Evolutionary conservation across 495 filamentous ascomycete species (phyloP).

Genomic region (Lasiosphaeria ovina): DNA sequence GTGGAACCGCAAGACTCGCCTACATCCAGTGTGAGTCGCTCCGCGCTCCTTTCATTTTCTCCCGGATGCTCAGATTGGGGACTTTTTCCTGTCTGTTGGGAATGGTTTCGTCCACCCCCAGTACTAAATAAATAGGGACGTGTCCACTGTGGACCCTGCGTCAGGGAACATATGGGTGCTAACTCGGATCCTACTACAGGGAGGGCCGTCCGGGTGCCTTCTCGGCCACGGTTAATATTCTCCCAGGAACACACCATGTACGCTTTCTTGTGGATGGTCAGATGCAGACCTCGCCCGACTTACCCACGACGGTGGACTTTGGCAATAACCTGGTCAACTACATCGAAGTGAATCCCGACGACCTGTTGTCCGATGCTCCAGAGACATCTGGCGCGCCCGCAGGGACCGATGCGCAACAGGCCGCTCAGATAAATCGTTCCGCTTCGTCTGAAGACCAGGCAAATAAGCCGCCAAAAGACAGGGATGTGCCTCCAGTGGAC

Average conservation of each 20-base stretch:
- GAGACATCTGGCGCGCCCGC: constrained; percentile 15
- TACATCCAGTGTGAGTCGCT: constrained; percentile 74
- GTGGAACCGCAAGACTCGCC: constrained; percentile 87
- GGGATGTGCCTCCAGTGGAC: constrained; percentile 42
- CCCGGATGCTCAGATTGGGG: too few species aligned
- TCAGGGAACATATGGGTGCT: constrained; percentile 7
- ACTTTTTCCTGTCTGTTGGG: too few species aligned
- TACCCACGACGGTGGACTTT: constrained; percentile 94
- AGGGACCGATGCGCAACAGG: constrained; percentile 29
- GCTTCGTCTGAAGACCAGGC: constrained; percentile 34
- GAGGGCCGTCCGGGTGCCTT: constrained; percentile 58
- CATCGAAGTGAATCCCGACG: constrained; percentile 84
- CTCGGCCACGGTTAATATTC: constrained; percentile 73
- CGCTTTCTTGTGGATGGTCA: constrained; percentile 93
- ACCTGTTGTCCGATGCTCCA: constrained; percentile 33
- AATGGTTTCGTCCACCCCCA: too few species aligned
- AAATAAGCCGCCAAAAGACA: constrained; percentile 38
- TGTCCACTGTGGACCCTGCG: too few species aligned
- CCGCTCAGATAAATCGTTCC: constrained; percentile 33
- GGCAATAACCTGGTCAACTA: constrained; percentile 97
- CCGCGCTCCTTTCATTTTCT: too few species aligned
- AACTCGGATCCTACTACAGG: constrained; percentile 30
- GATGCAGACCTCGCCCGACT: constrained; percentile 80
- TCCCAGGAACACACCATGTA: constrained; percentile 91
- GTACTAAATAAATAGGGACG: too few species aligned